phyloP scores from a whole-genome alignment of 768 basidiomycete genomes.

The Lactarius hengduanensis region DNA sequence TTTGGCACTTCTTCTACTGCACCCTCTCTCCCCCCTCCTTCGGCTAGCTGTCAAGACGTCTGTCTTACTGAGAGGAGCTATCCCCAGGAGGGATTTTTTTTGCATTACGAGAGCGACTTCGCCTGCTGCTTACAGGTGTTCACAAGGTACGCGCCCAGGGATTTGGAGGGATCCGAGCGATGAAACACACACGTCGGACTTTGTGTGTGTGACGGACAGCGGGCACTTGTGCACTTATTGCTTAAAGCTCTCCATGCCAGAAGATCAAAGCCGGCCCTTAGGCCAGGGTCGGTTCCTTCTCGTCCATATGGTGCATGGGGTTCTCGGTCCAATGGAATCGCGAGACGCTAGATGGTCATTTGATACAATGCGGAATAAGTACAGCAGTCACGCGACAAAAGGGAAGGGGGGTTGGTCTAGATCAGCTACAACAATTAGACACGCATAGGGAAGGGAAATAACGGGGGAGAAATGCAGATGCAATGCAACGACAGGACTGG shows the following conservation, averaged over 20 bases:
- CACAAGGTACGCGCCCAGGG: constrained; percentile 1
- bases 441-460: background rate
- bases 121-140: background rate
- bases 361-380: constrained; percentile 37
- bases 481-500: constrained; percentile 2
- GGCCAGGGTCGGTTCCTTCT: background rate
- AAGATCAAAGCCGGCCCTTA: background rate
- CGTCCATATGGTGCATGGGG: background rate
- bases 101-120: background rate
- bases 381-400: constrained; percentile 33
- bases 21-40: background rate
- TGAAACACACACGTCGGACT: constrained; percentile 1
- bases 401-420: constrained; percentile 20
- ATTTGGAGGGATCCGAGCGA: background rate
- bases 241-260: background rate
- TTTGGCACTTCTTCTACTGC: background rate
- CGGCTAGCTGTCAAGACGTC: background rate
- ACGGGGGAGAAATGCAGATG: constrained; percentile 24
- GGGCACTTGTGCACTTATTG: background rate
- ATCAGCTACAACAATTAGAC: constrained; percentile 27
- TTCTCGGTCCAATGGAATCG: constrained; percentile 3
- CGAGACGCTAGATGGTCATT: constrained; percentile 8
- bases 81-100: background rate
- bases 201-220: background rate
- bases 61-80: background rate